A percentile compares a stretch with the other conserved stretches of the same genome.
phyloP scores from a whole-genome alignment of 768 basidiomycete species.

The Naganishia randhawae region DNA sequence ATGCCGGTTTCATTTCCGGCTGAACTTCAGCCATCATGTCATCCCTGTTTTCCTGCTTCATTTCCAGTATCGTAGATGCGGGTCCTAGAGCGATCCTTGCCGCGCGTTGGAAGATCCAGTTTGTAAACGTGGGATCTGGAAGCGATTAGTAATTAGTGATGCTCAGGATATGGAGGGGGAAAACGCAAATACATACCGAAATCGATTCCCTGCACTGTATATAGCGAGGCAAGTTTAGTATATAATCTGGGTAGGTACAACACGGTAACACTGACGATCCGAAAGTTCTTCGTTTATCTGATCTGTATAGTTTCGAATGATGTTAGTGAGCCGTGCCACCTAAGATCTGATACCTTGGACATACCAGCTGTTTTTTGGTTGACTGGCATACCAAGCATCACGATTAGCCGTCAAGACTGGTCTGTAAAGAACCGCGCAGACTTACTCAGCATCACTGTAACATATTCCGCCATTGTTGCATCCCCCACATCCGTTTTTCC shows the following conservation, averaged over 20 bases:
- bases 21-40: not conserved
- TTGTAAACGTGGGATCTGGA: conserved; percentile 34
- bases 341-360: too few species aligned
- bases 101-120: conserved; percentile 43
- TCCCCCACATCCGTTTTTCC: conserved; percentile 31
- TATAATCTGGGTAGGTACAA: not conserved
- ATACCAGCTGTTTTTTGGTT: conserved; percentile 41
- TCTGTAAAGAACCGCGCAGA: not conserved
- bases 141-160: conserved; percentile 28
- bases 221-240: not conserved
- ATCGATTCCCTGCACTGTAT: conserved; percentile 21
- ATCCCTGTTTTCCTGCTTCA: not conserved
- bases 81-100: conserved; percentile 26
- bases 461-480: conserved; percentile 50
- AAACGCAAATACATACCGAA: conserved; percentile 7
- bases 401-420: not conserved
- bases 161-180: conserved; percentile 32
- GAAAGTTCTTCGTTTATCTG: conserved; percentile 47
- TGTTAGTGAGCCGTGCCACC: not conserved
- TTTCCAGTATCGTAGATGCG: not conserved
- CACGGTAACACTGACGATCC: conserved; percentile 35
- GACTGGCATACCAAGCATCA: conserved; percentile 29
- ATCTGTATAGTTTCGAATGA: not conserved
- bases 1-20: not conserved
- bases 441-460: conserved; percentile 48